Conservation (phyloP, 371 early-diverging fungal species). For the Mortierella sp. region DNA sequence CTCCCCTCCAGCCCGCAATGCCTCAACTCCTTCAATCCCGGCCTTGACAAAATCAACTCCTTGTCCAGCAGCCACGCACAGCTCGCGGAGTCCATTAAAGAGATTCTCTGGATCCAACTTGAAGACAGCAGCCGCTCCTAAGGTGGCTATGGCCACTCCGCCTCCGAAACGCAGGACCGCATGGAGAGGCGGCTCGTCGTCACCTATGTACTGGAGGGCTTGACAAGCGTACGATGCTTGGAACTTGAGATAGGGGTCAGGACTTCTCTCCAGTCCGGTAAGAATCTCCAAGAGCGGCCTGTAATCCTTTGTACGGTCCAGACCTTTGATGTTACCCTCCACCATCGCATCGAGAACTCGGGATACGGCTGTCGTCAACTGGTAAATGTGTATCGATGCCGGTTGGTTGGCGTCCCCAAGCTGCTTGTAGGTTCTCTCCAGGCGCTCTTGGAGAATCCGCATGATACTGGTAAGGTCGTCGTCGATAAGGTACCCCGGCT, state of each 20-base stretch:
- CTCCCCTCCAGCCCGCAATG: background rate
- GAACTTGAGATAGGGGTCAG: slow-evolving; percentile 19
- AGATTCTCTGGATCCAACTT: slow-evolving; percentile 9
- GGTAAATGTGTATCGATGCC: background rate
- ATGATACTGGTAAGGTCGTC: slow-evolving; percentile 3
- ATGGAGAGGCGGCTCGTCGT: slow-evolving; percentile 13
- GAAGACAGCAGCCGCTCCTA: slow-evolving; percentile 6
- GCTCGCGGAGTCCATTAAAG: background rate
- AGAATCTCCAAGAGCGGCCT: slow-evolving; percentile 6
- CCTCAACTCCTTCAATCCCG: background rate
- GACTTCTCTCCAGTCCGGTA: background rate
- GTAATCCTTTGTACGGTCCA: slow-evolving; percentile 5
- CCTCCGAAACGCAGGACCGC: background rate
- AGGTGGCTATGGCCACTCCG: background rate
- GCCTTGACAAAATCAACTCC: slow-evolving; percentile 2
- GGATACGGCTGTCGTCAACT: slow-evolving; percentile 8
- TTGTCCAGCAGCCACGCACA: background rate
- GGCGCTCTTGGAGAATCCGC: background rate
- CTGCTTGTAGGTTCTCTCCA: background rate
- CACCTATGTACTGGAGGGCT: slow-evolving; percentile 14
- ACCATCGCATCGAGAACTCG: slow-evolving; percentile 24
- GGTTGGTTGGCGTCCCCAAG: background rate
- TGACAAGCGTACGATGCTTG: slow-evolving; percentile 25
- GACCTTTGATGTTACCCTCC: background rate
- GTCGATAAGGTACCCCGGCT: background rate